Evolutionary conservation across 805 yeast genomes (phyloP).

Genomic region (Candida tibetensis): DNA sequence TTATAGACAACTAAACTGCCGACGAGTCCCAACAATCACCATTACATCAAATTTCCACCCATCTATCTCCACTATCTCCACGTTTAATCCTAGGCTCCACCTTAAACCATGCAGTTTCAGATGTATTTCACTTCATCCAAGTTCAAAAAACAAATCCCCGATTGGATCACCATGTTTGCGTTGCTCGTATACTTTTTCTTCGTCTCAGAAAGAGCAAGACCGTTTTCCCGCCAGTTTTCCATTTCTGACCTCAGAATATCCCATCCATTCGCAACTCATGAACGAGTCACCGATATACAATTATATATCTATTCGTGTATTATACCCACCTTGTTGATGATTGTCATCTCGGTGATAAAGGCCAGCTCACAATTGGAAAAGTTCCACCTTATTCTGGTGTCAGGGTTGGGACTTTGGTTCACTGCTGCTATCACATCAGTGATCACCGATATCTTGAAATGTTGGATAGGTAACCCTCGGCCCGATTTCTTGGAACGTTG

Average conservation of each 20-base stretch:
- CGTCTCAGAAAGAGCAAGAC: slow-evolving; percentile 31
- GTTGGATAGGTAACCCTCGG: slow-evolving; percentile 41
- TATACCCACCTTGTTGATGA: slow-evolving; percentile 23
- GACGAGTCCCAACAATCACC: too few relatives aligned
- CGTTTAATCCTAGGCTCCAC: too few relatives aligned
- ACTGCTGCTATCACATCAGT: slow-evolving; percentile 28
- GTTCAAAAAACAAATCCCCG: slow-evolving; percentile 24
- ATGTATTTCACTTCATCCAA: slow-evolving; percentile 12
- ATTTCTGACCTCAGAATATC: slow-evolving; percentile 29
- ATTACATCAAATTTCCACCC: too few relatives aligned
- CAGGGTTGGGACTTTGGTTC: slow-evolving; percentile 29
- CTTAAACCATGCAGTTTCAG: slow-evolving; percentile 1
- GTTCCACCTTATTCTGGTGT: slow-evolving; percentile 27
- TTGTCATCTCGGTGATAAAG: slow-evolving; percentile 12
- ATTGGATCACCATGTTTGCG: slow-evolving; percentile 28
- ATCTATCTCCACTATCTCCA: too few relatives aligned
- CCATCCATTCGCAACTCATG: slow-evolving; percentile 33
- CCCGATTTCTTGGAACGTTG: slow-evolving; percentile 45
- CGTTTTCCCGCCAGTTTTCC: slow-evolving; percentile 36
- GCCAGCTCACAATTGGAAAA: slow-evolving; percentile 11
- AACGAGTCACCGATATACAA: slow-evolving; percentile 32
- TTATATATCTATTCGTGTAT: slow-evolving; percentile 27
- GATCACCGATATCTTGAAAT: slow-evolving; percentile 37
- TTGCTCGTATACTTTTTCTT: slow-evolving; percentile 26
- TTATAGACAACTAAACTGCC: too few relatives aligned